phyloP scores from a whole-genome alignment of 2,329 filamentous ascomycete genomes.

The Colletotrichum liriopes region DNA sequence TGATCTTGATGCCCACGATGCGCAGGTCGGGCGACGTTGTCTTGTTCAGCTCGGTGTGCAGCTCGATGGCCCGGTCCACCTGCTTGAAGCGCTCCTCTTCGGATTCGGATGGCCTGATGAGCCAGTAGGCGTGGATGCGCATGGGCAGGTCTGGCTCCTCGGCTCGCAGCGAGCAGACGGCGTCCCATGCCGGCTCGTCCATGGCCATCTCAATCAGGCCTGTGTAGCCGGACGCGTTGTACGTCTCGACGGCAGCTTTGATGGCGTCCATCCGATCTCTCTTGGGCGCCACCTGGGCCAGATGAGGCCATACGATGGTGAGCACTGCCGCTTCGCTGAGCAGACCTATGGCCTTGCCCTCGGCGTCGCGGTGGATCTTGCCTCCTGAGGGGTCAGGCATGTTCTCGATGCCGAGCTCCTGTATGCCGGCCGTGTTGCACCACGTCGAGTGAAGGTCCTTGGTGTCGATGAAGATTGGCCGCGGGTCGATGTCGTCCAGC shows the following conservation, averaged over 20 bases:
- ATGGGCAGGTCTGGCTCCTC: constrained; percentile 57
- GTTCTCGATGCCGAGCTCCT: constrained; percentile 63
- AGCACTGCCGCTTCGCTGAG: constrained; percentile 68
- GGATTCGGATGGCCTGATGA: constrained; percentile 64
- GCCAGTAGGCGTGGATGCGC: constrained; percentile 70
- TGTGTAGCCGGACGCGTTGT: constrained; percentile 68
- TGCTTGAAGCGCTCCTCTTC: constrained; percentile 61
- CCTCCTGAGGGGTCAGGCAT: constrained; percentile 66
- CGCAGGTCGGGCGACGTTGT: constrained; percentile 55
- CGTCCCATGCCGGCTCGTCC: constrained; percentile 71
- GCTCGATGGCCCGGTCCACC: constrained; percentile 64
- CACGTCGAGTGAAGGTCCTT: constrained; percentile 72
- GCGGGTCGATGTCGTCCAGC: constrained; percentile 67
- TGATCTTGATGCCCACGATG: constrained; percentile 71
- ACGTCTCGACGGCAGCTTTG: constrained; percentile 64
- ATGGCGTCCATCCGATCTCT: constrained; percentile 65
- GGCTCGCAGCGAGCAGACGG: constrained; percentile 61
- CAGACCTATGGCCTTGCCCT: constrained; percentile 65
- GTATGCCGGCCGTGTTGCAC: constrained; percentile 67
- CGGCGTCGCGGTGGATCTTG: constrained; percentile 64
- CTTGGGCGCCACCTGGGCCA: constrained; percentile 62
- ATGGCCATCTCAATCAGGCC: constrained; percentile 74
- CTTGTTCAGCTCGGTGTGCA: constrained; percentile 55
- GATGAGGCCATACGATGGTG: constrained; percentile 69
- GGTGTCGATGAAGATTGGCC: constrained; percentile 71